Evolutionary conservation across 129 eudicot species (phyloP).

Genomic region (Flaveria brownii): DNA sequence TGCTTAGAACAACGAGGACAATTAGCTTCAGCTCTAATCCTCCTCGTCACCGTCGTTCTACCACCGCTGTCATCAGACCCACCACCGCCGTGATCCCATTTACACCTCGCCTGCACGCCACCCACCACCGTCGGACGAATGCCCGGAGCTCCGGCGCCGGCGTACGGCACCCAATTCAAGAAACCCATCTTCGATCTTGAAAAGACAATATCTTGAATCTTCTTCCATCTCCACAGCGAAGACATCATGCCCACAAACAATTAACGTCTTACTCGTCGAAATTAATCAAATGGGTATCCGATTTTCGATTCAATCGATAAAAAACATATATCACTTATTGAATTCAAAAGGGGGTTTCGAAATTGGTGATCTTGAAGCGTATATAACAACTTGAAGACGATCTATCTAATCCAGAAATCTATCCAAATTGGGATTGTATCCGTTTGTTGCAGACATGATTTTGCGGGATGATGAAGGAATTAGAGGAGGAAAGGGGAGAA

Average conservation of each 20-base stretch:
- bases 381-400: background rate
- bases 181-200: conserved; percentile 33
- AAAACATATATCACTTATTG: background rate
- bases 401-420: conserved; percentile 15
- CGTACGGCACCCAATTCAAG: conserved; percentile 37
- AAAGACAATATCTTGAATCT: conserved; percentile 30
- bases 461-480: conserved; percentile 9
- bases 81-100: conserved; percentile 61
- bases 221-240: conserved; percentile 57
- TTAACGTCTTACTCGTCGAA: background rate
- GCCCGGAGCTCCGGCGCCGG: conserved; percentile 44
- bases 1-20: conserved; percentile 87
- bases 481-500: background rate
- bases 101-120: conserved; percentile 52
- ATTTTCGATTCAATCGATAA: background rate
- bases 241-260: conserved; percentile 41
- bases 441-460: conserved; percentile 7
- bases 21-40: conserved; percentile 78
- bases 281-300: background rate
- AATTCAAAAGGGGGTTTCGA: background rate
- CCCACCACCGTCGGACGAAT: conserved; percentile 32
- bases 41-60: conserved; percentile 17
- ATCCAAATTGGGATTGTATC: background rate
- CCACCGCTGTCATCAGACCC: conserved; percentile 31
- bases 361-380: background rate